Percentiles rank a stretch among this genome's conserved stretches.
These are phyloP conservation scores for Pugionium cornutum DNA, from an alignment of 345 rosid genomes.

Conservation along the genomic window DNA sequence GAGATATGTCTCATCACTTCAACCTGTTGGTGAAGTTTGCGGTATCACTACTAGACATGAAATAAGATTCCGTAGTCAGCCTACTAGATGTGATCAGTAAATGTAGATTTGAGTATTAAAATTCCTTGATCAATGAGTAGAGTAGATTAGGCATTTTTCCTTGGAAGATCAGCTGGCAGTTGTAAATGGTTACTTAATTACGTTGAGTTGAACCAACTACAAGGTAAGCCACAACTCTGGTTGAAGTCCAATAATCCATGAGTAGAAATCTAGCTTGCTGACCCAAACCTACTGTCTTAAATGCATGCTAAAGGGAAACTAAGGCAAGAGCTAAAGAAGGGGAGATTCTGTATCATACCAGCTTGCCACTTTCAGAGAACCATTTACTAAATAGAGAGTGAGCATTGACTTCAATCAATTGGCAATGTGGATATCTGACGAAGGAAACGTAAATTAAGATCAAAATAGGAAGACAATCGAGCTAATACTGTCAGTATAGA, in stretches of 20 bases:
- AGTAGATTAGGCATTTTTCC: neutral
- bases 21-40: slow-evolving; percentile 11
- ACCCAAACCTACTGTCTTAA: neutral
- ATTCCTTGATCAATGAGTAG: neutral
- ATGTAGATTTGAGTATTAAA: neutral
- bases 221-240: slow-evolving; percentile 28
- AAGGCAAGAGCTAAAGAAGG: slow-evolving; percentile 14
- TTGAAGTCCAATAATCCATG: slow-evolving; percentile 20
- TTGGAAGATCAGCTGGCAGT: neutral
- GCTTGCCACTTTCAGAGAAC: slow-evolving; percentile 99
- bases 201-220: slow-evolving; percentile 8
- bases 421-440: slow-evolving; percentile 85
- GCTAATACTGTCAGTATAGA: neutral
- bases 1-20: neutral
- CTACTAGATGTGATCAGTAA: slow-evolving; percentile 11
- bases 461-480: slow-evolving; percentile 1
- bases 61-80: slow-evolving; percentile 6
- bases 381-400: slow-evolving; percentile 98
- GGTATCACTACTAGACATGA: slow-evolving; percentile 17
- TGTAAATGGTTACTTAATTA: slow-evolving; percentile 8
- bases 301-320: slow-evolving; percentile 30
- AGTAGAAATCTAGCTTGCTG: slow-evolving; percentile 8
- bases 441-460: slow-evolving; percentile 28
- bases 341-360: slow-evolving; percentile 55
- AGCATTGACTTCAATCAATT: slow-evolving; percentile 96